Evolutionary conservation across 768 basidiomycete genomes (phyloP).

Genomic region (Exsudoporus frostii): DNA sequence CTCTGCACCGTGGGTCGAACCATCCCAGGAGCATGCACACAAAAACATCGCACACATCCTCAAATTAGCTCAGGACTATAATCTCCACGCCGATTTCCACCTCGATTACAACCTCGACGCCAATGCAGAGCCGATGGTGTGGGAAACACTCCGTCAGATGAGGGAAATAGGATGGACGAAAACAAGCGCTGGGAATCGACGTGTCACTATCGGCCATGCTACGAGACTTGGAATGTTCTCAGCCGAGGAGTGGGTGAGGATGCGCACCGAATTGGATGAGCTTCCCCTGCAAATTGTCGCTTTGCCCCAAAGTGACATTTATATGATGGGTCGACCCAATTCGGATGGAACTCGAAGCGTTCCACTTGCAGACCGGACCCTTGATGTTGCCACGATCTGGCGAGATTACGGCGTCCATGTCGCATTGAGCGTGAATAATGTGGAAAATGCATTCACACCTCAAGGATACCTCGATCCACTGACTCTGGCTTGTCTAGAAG

Average conservation of each 20-base stretch:
- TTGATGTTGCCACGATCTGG: slow-evolving; percentile 49
- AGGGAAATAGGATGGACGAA: slow-evolving; percentile 28
- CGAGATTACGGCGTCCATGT: slow-evolving; percentile 44
- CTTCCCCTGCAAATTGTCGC: slow-evolving; percentile 54
- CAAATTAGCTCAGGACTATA: slow-evolving; percentile 37
- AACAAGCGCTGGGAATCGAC: slow-evolving; percentile 27
- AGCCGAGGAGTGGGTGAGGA: slow-evolving; percentile 42
- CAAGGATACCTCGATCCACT: slow-evolving; percentile 64
- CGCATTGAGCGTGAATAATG: slow-evolving; percentile 62
- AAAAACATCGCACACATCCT: slow-evolving; percentile 54
- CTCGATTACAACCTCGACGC: slow-evolving; percentile 64
- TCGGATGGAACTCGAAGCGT: slow-evolving; percentile 21
- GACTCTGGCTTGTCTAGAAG: slow-evolving; percentile 54
- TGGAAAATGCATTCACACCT: slow-evolving; percentile 67
- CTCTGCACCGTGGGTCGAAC: slow-evolving; percentile 66
- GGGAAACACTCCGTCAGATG: slow-evolving; percentile 47
- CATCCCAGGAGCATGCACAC: slow-evolving; percentile 43
- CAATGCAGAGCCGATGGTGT: slow-evolving; percentile 49
- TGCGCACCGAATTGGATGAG: slow-evolving; percentile 34
- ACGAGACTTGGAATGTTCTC: slow-evolving; percentile 55
- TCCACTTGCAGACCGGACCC: slow-evolving; percentile 48
- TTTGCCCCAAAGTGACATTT: slow-evolving; percentile 62
- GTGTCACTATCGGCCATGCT: slow-evolving; percentile 58
- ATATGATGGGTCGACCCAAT: slow-evolving; percentile 56
- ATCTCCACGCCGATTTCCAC: slow-evolving; percentile 58